Evolutionary conservation across 2,329 filamentous ascomycete species (phyloP).

Genomic region (Penicillium expansum): DNA sequence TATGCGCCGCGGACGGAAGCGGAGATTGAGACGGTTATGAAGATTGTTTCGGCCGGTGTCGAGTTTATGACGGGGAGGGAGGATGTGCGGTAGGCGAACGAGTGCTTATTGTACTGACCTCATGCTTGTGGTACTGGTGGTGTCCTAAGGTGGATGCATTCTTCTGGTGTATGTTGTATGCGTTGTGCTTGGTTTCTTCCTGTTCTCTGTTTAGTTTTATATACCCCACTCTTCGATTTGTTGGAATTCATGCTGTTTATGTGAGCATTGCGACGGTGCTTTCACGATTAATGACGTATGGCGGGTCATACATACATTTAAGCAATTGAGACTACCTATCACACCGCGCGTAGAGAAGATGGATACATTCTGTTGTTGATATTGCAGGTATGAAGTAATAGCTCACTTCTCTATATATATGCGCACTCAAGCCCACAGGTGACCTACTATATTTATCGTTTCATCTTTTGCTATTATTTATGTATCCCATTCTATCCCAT

Average conservation of each 20-base stretch:
- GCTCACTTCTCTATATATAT: not conserved
- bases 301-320: too few species aligned
- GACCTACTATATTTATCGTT: not conserved
- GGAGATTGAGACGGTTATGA: conserved; percentile 31
- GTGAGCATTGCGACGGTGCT: not conserved
- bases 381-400: not conserved
- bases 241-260: not conserved
- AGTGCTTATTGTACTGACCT: not conserved
- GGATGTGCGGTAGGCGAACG: conserved; percentile 17
- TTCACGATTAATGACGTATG: too few species aligned
- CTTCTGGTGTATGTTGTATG: not conserved
- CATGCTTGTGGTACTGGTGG: not conserved
- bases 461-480: not conserved
- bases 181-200: not conserved
- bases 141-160: not conserved
- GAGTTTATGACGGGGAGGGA: conserved; percentile 31
- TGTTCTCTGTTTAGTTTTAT: conserved; percentile 3
- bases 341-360: too few species aligned
- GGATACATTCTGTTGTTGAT: not conserved
- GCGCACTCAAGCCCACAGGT: not conserved
- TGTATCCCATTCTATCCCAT: not conserved
- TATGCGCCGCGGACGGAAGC: conserved; percentile 36
- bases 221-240: conserved; percentile 13
- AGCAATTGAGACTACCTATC: not conserved
- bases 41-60: conserved; percentile 33